Conservation (phyloP, 805 yeast species). For the Ascoidea asiatica region DNA sequence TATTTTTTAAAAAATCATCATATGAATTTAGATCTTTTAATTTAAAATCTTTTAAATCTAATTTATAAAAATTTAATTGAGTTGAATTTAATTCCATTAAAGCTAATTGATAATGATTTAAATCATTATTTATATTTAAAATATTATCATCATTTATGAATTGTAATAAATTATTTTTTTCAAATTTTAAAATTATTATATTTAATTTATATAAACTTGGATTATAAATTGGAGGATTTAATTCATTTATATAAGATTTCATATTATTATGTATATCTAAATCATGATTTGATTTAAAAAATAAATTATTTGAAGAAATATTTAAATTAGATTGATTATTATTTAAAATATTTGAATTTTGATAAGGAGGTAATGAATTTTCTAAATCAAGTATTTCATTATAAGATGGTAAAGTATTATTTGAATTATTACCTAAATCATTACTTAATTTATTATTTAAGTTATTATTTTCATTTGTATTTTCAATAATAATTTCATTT, state of each 20-base stretch:
- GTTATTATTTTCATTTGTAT: too few species aligned
- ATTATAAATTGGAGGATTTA: constrained; percentile 6
- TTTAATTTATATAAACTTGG: constrained; percentile 7
- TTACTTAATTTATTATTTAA: too few species aligned
- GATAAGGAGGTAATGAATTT: background rate
- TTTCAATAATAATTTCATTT: too few species aligned
- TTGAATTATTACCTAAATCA: too few species aligned
- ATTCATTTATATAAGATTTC: background rate
- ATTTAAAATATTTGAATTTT: background rate
- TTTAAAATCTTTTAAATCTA: constrained; percentile 3
- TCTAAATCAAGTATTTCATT: background rate
- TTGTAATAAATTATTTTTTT: constrained; percentile 6
- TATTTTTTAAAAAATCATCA: background rate
- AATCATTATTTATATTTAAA: constrained; percentile 1
- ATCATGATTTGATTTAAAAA: constrained; percentile 6
- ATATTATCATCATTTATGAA: constrained; percentile 3
- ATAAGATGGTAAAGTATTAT: too few species aligned
- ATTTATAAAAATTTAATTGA: constrained; percentile 6
- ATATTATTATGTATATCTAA: constrained; percentile 5
- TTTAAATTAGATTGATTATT: constrained; percentile 2
- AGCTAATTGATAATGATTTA: constrained; percentile 6
- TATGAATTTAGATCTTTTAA: constrained; percentile 1
- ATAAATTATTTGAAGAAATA: background rate
- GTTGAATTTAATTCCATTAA: constrained; percentile 9
- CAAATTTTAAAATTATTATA: constrained; percentile 7